Conservation (phyloP, 495 filamentous ascomycete genomes). For the Aspergillus sparsus region DNA sequence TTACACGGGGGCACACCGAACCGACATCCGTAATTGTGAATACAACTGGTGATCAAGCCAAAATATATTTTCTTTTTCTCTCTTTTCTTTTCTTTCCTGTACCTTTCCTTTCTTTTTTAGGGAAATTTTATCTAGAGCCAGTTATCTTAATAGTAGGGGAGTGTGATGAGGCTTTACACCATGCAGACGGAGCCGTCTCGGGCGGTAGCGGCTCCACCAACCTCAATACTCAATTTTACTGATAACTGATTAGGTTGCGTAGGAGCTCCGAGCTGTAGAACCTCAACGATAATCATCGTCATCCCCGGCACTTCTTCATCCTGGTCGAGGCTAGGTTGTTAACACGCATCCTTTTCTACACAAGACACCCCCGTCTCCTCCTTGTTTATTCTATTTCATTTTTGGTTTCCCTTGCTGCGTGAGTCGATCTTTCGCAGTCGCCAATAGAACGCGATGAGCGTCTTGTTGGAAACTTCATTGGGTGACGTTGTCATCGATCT, state of each 20-base stretch:
- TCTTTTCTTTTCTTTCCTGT: too few relatives aligned
- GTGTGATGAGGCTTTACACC: constrained; percentile 1
- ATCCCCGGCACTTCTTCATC: constrained; percentile 8
- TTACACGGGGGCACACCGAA: constrained; percentile 36
- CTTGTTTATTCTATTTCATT: constrained; percentile 24
- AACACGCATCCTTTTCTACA: constrained; percentile 5
- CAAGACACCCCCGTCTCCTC: not conserved
- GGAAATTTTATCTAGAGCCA: not conserved
- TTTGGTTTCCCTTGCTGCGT: not conserved
- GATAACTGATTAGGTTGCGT: not conserved
- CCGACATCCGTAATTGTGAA: constrained; percentile 33
- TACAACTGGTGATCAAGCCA: too few relatives aligned
- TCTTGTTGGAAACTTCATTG: constrained; percentile 84
- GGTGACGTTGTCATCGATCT: constrained; percentile 95
- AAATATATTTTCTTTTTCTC: too few relatives aligned
- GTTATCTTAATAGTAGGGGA: constrained; percentile 18
- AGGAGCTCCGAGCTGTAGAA: not conserved
- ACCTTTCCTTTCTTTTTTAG: too few relatives aligned
- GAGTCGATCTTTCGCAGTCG: constrained; percentile 26
- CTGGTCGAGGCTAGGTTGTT: constrained; percentile 7
- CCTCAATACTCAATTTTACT: not conserved
- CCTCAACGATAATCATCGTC: not conserved
- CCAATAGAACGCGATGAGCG: constrained; percentile 58
- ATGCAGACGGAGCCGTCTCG: too few relatives aligned
- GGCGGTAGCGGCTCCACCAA: not conserved